Base-by-base conservation (phyloP, 2,329 filamentous ascomycete genomes). In the Colletotrichum sp. region DNA sequence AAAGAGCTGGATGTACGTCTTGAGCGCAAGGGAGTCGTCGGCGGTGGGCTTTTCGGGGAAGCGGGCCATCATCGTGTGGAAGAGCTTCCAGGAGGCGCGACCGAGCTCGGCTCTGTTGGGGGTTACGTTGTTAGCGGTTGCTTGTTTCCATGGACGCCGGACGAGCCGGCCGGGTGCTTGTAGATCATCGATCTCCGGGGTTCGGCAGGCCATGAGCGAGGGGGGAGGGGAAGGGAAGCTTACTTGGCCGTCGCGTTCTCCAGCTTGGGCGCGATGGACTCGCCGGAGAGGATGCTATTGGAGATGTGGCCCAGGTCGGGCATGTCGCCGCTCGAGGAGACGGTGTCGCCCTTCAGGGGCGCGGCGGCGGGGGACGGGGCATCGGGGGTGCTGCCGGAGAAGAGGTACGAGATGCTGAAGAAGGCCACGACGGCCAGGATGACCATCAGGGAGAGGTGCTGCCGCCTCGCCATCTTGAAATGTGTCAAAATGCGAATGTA, bases 231-330 rank as follows among this genome's bases (percentile, higher is more conserved):
- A 15, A 39, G 44, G 29, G 32, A 22, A 32, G 81, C 88, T 66
- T 87, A 94, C 93, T 96, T 97, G 70, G 92, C 88, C 8, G 95
- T 97, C 76, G 93, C 94, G 85, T 97, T 97, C 82, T 95, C 95
- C 69, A 97, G 87, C 85, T 95, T 96, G 2, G 94, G 93, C 67
- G 95, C 95, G 80, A 96, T 96, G 5, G 92, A 93, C 71, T 92
- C 92, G 72, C 94, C 94, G 22, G 89, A 88, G 27, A 95, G 87
- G 22, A 93, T 84, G 59, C 84, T 84, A 30, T 86, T 83, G 2
- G 90, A 85, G 32, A 91, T 79, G 34, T 82, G 79, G 44, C 83
- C 83, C 34, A 91, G 80, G 69, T 88, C 88, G 27, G 87, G 78
- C 22, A 52, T 61, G 57, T 77, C 75, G 55, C 30, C 59, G 57